A percentile compares a stretch with the other conserved stretches of the same genome.
Conservation (phyloP, 352 stramenopile genomes). For the Globisporangium camurandrum region DNA sequence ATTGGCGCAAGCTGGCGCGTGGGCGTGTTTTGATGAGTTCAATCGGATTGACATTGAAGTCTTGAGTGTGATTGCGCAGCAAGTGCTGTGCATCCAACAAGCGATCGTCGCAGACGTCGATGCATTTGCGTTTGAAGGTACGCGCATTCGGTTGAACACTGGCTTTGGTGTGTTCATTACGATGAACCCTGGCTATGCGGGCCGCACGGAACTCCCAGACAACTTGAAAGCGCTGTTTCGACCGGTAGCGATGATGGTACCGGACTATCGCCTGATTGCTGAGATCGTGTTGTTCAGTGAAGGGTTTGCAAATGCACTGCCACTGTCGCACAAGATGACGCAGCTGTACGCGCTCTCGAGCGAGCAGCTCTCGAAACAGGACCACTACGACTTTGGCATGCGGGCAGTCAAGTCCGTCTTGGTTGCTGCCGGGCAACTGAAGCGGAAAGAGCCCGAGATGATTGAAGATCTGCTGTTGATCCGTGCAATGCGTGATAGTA, state of each 20-base stretch:
- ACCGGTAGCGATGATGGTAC: constrained; percentile 94
- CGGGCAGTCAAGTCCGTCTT: constrained; percentile 91
- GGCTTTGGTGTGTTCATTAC: constrained; percentile 94
- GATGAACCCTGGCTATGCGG: constrained; percentile 93
- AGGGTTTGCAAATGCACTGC: constrained; percentile 89
- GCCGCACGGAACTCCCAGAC: constrained; percentile 88
- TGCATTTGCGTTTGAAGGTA: constrained; percentile 92
- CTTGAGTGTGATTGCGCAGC: constrained; percentile 93
- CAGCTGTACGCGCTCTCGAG: constrained; percentile 90
- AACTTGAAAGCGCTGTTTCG: constrained; percentile 93
- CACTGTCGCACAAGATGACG: constrained; percentile 92
- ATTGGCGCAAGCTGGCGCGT: constrained; percentile 88
- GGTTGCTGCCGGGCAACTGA: constrained; percentile 90
- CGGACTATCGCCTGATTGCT: constrained; percentile 91
- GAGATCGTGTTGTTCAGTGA: constrained; percentile 94
- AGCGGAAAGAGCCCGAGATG: constrained; percentile 91
- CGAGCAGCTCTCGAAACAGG: constrained; percentile 92
- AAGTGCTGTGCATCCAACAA: constrained; percentile 93
- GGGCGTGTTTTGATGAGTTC: constrained; percentile 96
- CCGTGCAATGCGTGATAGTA: constrained; percentile 93
- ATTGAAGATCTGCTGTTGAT: constrained; percentile 93
- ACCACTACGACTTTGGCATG: constrained; percentile 95
- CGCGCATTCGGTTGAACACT: constrained; percentile 86
- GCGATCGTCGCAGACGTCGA: constrained; percentile 86
- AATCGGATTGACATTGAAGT: constrained; percentile 96